These are phyloP conservation scores for Primulina huaijiensis DNA, from an alignment of 257 asterid genomes.

Conservation along the genomic window DNA sequence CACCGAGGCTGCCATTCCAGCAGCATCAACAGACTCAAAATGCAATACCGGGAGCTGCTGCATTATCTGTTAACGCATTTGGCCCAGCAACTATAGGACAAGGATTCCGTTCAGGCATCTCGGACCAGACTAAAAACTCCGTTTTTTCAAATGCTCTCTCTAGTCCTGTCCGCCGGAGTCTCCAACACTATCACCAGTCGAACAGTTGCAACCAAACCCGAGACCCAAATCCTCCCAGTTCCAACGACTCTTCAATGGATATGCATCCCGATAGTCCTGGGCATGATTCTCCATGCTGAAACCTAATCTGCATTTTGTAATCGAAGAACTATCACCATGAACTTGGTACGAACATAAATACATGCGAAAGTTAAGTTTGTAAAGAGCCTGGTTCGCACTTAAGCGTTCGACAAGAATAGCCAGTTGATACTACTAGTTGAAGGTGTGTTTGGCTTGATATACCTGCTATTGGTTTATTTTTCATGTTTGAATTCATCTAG, in stretches of 20 bases:
- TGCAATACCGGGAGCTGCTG: slow-evolving; percentile 36
- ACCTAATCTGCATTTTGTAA: slow-evolving; percentile 5
- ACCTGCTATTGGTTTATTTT: slow-evolving; percentile 17
- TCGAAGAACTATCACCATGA: slow-evolving; percentile 4
- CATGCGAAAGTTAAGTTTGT: slow-evolving; percentile 16
- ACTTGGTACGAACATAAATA: slow-evolving; percentile 15
- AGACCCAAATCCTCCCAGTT: slow-evolving; percentile 29
- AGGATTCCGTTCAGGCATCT: slow-evolving; percentile 15
- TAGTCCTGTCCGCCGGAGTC: slow-evolving; percentile 56
- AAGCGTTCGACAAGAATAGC: no score
- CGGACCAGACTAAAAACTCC: slow-evolving; percentile 45
- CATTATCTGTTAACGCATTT: slow-evolving; percentile 39
- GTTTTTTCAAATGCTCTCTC: slow-evolving; percentile 64
- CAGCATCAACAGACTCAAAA: slow-evolving; percentile 42
- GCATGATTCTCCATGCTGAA: slow-evolving; percentile 50
- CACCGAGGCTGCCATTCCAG: slow-evolving; percentile 26
- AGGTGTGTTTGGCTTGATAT: slow-evolving; percentile 11
- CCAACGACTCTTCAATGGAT: slow-evolving; percentile 56
- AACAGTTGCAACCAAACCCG: slow-evolving; percentile 31
- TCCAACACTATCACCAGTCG: slow-evolving; percentile 56
- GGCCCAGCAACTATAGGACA: slow-evolving; percentile 44
- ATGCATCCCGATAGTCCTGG: slow-evolving; percentile 65
- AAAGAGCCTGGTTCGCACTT: slow-evolving; percentile 8
- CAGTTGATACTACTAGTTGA: no score
- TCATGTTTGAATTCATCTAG: slow-evolving; percentile 23